Conservation (phyloP, 441 rosid genomes). For the Croton setiger region DNA sequence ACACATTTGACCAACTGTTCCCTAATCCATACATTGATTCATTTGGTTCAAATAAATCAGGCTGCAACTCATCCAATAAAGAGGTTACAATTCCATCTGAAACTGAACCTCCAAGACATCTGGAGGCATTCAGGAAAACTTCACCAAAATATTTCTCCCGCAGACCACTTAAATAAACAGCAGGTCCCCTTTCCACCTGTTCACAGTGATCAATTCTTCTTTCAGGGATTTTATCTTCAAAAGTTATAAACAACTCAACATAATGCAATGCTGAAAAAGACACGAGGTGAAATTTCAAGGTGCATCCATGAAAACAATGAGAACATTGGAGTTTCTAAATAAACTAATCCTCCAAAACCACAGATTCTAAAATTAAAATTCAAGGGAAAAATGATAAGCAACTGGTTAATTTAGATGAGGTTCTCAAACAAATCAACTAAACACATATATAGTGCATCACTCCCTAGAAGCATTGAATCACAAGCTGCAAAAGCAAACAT, state of each 20-base stretch:
- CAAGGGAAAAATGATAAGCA: neutral
- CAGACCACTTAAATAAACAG: slow-evolving; percentile 81
- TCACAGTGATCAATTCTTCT: slow-evolving; percentile 18
- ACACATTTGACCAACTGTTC: slow-evolving; percentile 28
- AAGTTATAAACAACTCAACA: slow-evolving; percentile 9
- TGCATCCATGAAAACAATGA: neutral
- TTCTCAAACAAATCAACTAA: neutral
- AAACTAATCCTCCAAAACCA: neutral
- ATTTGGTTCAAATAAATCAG: slow-evolving; percentile 27
- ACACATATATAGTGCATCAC: neutral
- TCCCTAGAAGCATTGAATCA: neutral
- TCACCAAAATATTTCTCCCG: slow-evolving; percentile 98
- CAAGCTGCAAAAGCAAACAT: neutral
- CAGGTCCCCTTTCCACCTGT: slow-evolving; percentile 93
- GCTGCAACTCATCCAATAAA: slow-evolving; percentile 33
- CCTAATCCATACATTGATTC: slow-evolving; percentile 30
- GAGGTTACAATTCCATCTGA: slow-evolving; percentile 34
- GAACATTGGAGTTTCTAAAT: neutral
- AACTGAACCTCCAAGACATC: slow-evolving; percentile 41
- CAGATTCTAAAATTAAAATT: neutral
- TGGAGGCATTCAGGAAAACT: slow-evolving; percentile 71
- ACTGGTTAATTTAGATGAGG: neutral
- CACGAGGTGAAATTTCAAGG: neutral
- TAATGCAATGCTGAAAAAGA: neutral
- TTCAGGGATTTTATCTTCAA: neutral